Conservation (phyloP, 805 yeast genomes). For the Saturnispora quitensis region DNA sequence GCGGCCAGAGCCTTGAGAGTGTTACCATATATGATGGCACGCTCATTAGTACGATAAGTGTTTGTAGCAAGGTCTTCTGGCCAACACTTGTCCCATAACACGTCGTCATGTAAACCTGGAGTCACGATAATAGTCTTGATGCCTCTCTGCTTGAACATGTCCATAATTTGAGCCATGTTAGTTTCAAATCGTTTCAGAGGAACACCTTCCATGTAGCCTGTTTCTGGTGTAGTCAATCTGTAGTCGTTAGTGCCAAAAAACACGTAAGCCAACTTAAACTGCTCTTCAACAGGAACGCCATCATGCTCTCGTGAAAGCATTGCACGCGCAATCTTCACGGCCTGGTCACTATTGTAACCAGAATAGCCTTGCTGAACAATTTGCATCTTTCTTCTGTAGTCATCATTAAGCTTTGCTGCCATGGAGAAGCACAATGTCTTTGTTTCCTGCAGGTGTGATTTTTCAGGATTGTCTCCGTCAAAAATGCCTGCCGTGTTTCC, state of each 20-base stretch:
- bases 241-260: conserved; percentile 79
- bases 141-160: conserved; percentile 29
- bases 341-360: conserved; percentile 46
- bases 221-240: conserved; percentile 24
- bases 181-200: conserved; percentile 37
- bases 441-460: background rate
- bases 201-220: conserved; percentile 35
- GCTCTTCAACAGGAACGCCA: conserved; percentile 19
- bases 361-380: conserved; percentile 63
- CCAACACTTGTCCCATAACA: conserved; percentile 28
- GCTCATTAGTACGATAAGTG: conserved; percentile 36
- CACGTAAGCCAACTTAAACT: conserved; percentile 37
- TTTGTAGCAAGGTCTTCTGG: conserved; percentile 31
- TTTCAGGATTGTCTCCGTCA: conserved; percentile 6
- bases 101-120: conserved; percentile 48
- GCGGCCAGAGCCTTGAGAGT: conserved; percentile 31
- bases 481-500: background rate
- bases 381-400: conserved; percentile 53
- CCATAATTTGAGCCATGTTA: conserved; percentile 39
- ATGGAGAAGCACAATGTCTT: conserved; percentile 17
- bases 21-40: conserved; percentile 40
- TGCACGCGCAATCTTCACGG: conserved; percentile 24
- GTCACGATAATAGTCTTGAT: conserved; percentile 51
- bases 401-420: conserved; percentile 22
- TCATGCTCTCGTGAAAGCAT: conserved; percentile 41